A percentile compares a stretch with the other conserved stretches of the same genome.
These are phyloP conservation scores for Aspergillus felis DNA, from an alignment of 2,329 filamentous ascomycete genomes.

Conservation along the genomic window DNA sequence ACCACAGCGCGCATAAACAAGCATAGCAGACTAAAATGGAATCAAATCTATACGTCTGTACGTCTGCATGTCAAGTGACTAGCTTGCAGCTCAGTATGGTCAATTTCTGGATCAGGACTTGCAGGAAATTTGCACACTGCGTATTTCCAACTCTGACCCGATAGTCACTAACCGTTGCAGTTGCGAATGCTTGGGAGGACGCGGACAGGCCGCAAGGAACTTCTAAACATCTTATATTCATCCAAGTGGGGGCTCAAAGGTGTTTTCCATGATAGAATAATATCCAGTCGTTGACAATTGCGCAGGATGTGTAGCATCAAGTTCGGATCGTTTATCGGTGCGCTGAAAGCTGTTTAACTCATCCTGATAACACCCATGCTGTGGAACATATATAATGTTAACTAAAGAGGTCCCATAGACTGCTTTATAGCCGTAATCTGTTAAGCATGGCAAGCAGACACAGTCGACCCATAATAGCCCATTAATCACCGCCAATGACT, in stretches of 20 bases:
- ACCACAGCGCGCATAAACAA: neutral
- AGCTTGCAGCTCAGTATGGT: neutral
- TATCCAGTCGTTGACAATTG: too few species aligned
- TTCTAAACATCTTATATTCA: neutral
- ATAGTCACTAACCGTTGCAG: too few species aligned
- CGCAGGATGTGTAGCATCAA: too few species aligned
- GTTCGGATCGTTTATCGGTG: too few species aligned
- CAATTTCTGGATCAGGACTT: neutral
- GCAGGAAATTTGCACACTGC: neutral
- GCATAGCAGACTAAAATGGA: neutral
- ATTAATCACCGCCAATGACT: neutral
- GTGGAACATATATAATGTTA: neutral
- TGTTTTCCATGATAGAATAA: too few species aligned
- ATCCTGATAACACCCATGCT: too few species aligned
- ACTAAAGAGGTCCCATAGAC: neutral
- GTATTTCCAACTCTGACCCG: too few species aligned
- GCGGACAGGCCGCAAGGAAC: neutral
- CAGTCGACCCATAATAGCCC: too few species aligned
- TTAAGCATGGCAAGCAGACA: neutral
- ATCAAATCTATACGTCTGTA: neutral
- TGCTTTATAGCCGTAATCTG: neutral
- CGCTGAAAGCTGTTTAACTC: too few species aligned
- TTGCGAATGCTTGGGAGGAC: neutral
- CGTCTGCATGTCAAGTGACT: neutral
- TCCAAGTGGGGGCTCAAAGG: too few species aligned